Evolutionary conservation across 495 filamentous ascomycete species (phyloP).

Genomic region (Aspergillus egyptiacus): DNA sequence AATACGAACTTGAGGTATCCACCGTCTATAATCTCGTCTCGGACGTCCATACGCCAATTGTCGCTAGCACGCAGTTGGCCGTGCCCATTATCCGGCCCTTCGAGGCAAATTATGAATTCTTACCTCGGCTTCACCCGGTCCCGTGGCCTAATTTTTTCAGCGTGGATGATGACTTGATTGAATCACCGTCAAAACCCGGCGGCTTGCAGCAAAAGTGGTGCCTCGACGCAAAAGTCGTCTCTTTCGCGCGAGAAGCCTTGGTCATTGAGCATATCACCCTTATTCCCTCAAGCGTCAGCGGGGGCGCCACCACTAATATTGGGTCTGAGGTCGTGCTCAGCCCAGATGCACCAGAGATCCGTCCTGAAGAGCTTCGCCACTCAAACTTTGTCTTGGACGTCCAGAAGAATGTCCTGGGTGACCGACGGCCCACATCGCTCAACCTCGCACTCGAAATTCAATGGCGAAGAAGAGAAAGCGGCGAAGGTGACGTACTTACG

Average conservation of each 20-base stretch:
- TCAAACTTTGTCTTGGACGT: conserved; percentile 64
- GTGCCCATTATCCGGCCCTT: conserved; percentile 76
- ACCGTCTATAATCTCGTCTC: conserved; percentile 71
- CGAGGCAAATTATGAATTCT: conserved; percentile 80
- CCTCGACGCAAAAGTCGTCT: conserved; percentile 64
- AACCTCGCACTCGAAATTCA: conserved; percentile 69
- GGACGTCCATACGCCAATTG: conserved; percentile 77
- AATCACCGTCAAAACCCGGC: conserved; percentile 29
- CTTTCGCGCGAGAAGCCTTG: conserved; percentile 67
- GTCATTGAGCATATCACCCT: conserved; percentile 59
- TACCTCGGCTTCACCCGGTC: conserved; percentile 66
- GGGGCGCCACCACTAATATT: conserved; percentile 45
- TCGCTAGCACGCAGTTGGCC: conserved; percentile 59
- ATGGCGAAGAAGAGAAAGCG: conserved; percentile 56
- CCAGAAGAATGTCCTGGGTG: conserved; percentile 71
- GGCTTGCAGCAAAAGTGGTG: conserved; percentile 81
- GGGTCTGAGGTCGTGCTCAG: conserved; percentile 34
- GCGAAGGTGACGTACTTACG: conserved; percentile 15
- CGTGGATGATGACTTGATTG: conserved; percentile 34
- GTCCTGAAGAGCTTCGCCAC: conserved; percentile 59
- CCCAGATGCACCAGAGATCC: conserved; percentile 35
- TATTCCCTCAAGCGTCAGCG: conserved; percentile 47
- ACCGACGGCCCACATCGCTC: conserved; percentile 62
- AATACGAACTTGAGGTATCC: conserved; percentile 65
- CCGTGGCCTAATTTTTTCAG: conserved; percentile 84